Conservation (phyloP, 495 filamentous ascomycete species). For the Hypoxylon lenormandii region DNA sequence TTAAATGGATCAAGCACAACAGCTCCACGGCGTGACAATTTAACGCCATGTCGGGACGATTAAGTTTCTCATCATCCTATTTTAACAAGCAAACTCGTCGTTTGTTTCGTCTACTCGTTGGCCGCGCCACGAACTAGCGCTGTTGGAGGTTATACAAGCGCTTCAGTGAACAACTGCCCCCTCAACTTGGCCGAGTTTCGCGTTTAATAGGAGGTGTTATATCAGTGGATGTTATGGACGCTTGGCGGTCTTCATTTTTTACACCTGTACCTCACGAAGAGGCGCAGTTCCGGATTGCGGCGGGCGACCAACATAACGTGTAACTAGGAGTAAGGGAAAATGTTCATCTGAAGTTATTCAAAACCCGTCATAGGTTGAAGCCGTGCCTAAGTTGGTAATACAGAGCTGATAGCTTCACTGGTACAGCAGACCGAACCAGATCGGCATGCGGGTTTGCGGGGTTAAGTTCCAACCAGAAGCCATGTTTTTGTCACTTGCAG, state of each 20-base stretch:
- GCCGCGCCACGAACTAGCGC: background rate
- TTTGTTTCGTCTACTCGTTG: background rate
- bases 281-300: no score
- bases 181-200: background rate
- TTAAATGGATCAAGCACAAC: background rate
- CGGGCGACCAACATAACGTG: no score
- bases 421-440: background rate
- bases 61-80: no score
- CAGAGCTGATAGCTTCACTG: slow-evolving; percentile 4
- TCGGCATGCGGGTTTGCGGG: slow-evolving; percentile 27
- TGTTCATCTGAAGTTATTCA: background rate
- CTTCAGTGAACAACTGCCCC: background rate
- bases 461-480: slow-evolving; percentile 5
- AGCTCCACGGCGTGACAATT: no score
- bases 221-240: background rate
- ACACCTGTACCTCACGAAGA: no score
- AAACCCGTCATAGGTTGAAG: slow-evolving; percentile 6
- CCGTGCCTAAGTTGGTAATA: slow-evolving; percentile 3
- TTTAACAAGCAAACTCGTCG: background rate
- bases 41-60: no score
- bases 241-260: background rate
- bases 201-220: background rate
- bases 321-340: no score
- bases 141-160: background rate
- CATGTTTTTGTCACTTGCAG: slow-evolving; percentile 3